Base-by-base conservation (phyloP, 306 rosid species). In the Psophocarpus tetragonolobus region DNA sequence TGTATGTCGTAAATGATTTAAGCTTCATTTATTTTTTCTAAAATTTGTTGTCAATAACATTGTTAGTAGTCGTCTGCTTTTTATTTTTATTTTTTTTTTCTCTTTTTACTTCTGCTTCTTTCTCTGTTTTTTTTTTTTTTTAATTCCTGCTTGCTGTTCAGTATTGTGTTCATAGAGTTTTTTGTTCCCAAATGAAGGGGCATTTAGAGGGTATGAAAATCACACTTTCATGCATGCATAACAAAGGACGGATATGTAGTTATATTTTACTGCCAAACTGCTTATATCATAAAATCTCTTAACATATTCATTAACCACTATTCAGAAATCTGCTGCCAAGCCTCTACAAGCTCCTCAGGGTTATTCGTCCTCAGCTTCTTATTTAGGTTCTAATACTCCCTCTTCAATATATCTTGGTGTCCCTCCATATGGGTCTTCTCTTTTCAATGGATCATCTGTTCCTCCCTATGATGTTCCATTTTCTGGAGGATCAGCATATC, bases 401-500 rank as follows among this genome's bases (percentile, higher is more conserved):
- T 85, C 99, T 74, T 92, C 99, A 32, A 87, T 95, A 87, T 95
- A 95, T 86, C 87, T 93, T 53, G 90, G 94, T 45, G 96, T 92
- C 75, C 98, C 98, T 11, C 98, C 99, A 8, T 95, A 92, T 30
- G 98, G 99, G 11, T 88, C 98, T 53, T 95, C 98, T 79, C 74
- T 95, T 14, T 91, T 95, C 88, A 92, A 91, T 62, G 96, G 98
- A 29, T 88, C 99, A 30, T 82, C 99, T 23, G 85, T 91, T 67
- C 97, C 97, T 79, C 93, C 99, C 3, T 96, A 88, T 76, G 99
- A 96, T 54, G 90, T 92, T 75, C 98, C 98, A 20, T 96, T 86
- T 87, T 84, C 94, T 26, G 97, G 96, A 82, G 98, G 97, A 63
- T 91, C 99, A 30, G 97, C 98, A 26, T 92, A 96, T 72, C 99